Percentiles rank a stretch among this genome's conserved stretches.
These are phyloP conservation scores for Candida mattraensis DNA, from an alignment of 805 yeast genomes.

Conservation along the genomic window DNA sequence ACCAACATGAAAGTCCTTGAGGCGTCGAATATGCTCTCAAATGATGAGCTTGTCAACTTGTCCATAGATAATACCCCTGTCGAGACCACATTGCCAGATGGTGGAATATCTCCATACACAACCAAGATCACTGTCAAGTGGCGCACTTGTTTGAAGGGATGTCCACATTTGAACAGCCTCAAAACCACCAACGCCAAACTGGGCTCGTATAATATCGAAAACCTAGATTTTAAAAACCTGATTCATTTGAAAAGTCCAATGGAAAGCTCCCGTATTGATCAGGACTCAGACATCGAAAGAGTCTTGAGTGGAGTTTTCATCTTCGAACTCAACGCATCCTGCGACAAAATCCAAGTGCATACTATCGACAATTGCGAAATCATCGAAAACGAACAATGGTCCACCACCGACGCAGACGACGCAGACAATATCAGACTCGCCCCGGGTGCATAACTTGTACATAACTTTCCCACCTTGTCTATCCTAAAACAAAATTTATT, in stretches of 20 bases:
- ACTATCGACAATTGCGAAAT: slow-evolving; percentile 67
- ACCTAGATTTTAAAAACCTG: slow-evolving; percentile 20
- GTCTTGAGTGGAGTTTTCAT: slow-evolving; percentile 56
- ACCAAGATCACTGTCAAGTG: slow-evolving; percentile 56
- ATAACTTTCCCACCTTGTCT: slow-evolving; percentile 2
- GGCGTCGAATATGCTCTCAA: slow-evolving; percentile 26
- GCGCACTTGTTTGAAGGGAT: slow-evolving; percentile 55
- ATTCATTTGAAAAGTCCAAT: slow-evolving; percentile 8
- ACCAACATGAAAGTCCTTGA: slow-evolving; percentile 37
- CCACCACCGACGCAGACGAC: slow-evolving; percentile 3
- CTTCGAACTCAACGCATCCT: slow-evolving; percentile 60
- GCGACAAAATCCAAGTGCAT: slow-evolving; percentile 57
- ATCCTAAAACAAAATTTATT: background rate
- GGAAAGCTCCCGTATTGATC: slow-evolving; percentile 3
- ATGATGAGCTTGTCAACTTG: slow-evolving; percentile 29
- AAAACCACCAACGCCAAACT: slow-evolving; percentile 27
- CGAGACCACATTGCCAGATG: slow-evolving; percentile 12
- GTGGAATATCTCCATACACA: slow-evolving; percentile 36
- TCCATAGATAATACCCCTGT: slow-evolving; percentile 25
- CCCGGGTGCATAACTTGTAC: slow-evolving; percentile 16
- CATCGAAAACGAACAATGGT: slow-evolving; percentile 41
- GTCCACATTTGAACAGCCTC: slow-evolving; percentile 42
- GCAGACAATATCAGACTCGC: slow-evolving; percentile 21
- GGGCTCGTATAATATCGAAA: slow-evolving; percentile 26
- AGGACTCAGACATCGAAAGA: slow-evolving; percentile 33